Conservation (phyloP, 495 filamentous ascomycete species). For the Aspergillus bridgeri region DNA sequence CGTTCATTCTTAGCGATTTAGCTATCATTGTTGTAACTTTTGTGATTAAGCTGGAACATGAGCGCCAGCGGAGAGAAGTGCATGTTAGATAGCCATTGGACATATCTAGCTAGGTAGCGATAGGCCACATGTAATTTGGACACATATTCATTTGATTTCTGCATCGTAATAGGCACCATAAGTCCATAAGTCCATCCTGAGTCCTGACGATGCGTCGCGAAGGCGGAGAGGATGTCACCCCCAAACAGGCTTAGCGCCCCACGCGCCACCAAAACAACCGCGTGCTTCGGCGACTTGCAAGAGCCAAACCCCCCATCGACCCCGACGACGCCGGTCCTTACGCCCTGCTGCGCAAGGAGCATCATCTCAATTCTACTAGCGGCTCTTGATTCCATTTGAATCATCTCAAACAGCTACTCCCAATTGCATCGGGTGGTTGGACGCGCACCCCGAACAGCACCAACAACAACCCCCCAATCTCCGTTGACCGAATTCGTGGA, state of each 20-base stretch:
- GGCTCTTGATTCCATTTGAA: background rate
- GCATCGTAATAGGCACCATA: background rate
- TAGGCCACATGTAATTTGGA: background rate
- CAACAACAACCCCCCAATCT: conserved; percentile 4
- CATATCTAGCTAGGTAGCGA: background rate
- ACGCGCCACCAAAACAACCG: conserved; percentile 48
- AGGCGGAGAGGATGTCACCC: conserved; percentile 1
- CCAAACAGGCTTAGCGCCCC: conserved; percentile 40
- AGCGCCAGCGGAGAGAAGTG: background rate
- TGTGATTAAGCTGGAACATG: background rate
- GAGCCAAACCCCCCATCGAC: conserved; percentile 15
- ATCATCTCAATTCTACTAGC: background rate
- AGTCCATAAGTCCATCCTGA: too few relatives aligned
- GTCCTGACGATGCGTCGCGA: background rate
- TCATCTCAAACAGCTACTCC: background rate
- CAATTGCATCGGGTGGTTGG: conserved; percentile 13
- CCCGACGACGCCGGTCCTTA: conserved; percentile 8
- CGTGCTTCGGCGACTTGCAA: conserved; percentile 29
- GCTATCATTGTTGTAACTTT: conserved; percentile 2
- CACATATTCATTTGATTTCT: background rate
- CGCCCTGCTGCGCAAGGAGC: conserved; percentile 22
- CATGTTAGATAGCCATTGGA: conserved; percentile 4
- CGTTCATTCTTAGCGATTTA: conserved; percentile 6
- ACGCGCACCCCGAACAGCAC: conserved; percentile 12
- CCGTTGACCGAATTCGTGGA: background rate